Conservation (phyloP, 106 monocot species). For the Dactylorhiza incarnata region DNA sequence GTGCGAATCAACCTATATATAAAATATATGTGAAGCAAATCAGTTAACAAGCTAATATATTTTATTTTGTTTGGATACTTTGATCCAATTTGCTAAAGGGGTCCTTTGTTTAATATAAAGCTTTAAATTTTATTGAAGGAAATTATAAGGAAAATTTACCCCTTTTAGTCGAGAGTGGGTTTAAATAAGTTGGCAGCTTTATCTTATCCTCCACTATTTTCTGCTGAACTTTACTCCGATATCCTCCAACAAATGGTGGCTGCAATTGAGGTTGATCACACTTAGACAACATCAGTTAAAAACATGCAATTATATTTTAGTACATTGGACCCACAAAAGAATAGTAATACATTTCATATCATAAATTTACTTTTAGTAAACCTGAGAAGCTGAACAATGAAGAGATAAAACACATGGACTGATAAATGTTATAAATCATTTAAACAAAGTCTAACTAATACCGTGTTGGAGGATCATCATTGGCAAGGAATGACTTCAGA, state of each 20-base stretch:
- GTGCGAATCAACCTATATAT: too few species aligned
- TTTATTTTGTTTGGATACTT: too few species aligned
- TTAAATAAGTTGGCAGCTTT: slow-evolving; percentile 73
- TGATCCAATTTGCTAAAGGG: too few species aligned
- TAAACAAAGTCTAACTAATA: too few species aligned
- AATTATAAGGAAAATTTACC: slow-evolving; percentile 25
- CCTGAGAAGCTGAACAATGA: neutral
- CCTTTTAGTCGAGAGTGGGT: slow-evolving; percentile 87
- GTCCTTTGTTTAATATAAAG: too few species aligned
- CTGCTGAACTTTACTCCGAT: slow-evolving; percentile 76
- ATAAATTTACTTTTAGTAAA: neutral
- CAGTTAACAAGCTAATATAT: too few species aligned
- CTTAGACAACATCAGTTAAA: neutral
- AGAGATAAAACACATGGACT: neutral
- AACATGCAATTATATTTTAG: neutral
- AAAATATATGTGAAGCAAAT: too few species aligned
- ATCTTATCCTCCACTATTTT: slow-evolving; percentile 91
- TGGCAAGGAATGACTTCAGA: too few species aligned
- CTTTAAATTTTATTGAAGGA: neutral
- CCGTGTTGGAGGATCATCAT: too few species aligned
- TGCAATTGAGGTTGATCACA: slow-evolving; percentile 9
- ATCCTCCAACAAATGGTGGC: slow-evolving; percentile 83
- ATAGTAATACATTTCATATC: neutral
- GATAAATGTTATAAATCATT: neutral
- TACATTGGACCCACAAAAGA: neutral